Base-by-base conservation (phyloP, 345 rosid species). In the Linum tenue region DNA sequence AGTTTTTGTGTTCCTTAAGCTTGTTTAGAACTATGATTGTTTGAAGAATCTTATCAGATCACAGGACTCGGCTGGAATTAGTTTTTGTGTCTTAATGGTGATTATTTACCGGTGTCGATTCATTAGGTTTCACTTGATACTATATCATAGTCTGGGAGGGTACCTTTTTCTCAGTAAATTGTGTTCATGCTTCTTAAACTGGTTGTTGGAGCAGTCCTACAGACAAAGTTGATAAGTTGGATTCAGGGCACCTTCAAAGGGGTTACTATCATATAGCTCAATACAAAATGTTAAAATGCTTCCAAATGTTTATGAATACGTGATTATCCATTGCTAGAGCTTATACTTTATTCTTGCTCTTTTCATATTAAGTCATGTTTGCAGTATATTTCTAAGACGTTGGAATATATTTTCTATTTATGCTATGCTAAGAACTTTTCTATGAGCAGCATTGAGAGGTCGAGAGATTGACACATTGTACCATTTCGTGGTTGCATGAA, bases 1-100 rank as follows among this genome's bases (percentile, higher is more conserved):
- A 38, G 64, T 75, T 69, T n/a, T 15, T 64, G 38, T 57, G 44
- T 62, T 61, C 70, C 40, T 57, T 35, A 41, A 37, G 64, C 59
- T 40, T 55, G n/a, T 15, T 59, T 55, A 70, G 39, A 37, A 59
- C n/a, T 60, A 64, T 44, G 55, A 38, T 61, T 57, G 42, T 40
- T 67, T 65, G 53, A 62, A 53, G 59, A 64, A 40, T 53, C 51
- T 72, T 56, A 60, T 70, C 65, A 31, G 4, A 9, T 9, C 53
- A 57, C 11, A 50, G 53, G 15, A 48, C 53, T 9, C 2, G 53
- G 53, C 31, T 22, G 53, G 14, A 48, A 48, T 48, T 9, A 48
- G 53, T 15, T 48, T 48, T 9, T 9, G 1, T 48, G 2, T n/a
- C 53, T 57, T 6, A 12, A 43, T 40, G 41, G 31, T 40, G 17